Percentiles rank a stretch among this genome's conserved stretches.
These are phyloP conservation scores for Epichloe sibirici DNA, from an alignment of 2,329 filamentous ascomycete genomes.

Conservation along the genomic window DNA sequence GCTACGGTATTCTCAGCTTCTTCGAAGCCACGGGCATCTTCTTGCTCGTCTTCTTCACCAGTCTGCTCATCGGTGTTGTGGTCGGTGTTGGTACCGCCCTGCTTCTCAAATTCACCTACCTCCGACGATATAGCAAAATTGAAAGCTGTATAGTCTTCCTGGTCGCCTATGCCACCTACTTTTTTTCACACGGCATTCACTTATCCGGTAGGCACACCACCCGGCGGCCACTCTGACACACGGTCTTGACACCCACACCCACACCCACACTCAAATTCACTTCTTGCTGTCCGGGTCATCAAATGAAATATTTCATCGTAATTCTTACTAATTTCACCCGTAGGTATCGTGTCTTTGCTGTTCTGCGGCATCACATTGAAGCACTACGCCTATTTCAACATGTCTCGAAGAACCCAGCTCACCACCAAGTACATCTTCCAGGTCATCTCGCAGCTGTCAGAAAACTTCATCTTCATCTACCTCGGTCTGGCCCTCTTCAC, in stretches of 20 bases:
- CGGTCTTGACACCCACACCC: not conserved
- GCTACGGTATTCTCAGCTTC: conserved; percentile 67
- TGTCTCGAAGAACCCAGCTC: conserved; percentile 93
- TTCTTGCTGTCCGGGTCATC: no score
- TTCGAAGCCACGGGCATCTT: conserved; percentile 91
- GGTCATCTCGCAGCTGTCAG: conserved; percentile 83
- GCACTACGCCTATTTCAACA: conserved; percentile 99
- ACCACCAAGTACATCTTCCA: conserved; percentile 98
- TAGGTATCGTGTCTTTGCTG: conserved; percentile 87
- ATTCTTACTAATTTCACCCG: not conserved
- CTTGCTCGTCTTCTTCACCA: conserved; percentile 91
- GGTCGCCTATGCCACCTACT: conserved; percentile 93
- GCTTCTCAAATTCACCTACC: conserved; percentile 85
- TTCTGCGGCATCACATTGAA: conserved; percentile 98
- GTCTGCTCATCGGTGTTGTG: conserved; percentile 74
- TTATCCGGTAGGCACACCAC: conserved; percentile 65
- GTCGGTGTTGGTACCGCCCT: conserved; percentile 82
- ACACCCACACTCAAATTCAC: not conserved
- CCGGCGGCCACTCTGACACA: not conserved
- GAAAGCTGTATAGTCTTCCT: conserved; percentile 91
- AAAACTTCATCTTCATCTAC: conserved; percentile 99
- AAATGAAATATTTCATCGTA: no score
- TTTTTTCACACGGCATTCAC: conserved; percentile 90
- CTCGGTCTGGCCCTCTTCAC: conserved; percentile 91
- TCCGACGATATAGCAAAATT: conserved; percentile 86